Conservation (phyloP, 345 rosid species). For the Heritiera fomes region DNA sequence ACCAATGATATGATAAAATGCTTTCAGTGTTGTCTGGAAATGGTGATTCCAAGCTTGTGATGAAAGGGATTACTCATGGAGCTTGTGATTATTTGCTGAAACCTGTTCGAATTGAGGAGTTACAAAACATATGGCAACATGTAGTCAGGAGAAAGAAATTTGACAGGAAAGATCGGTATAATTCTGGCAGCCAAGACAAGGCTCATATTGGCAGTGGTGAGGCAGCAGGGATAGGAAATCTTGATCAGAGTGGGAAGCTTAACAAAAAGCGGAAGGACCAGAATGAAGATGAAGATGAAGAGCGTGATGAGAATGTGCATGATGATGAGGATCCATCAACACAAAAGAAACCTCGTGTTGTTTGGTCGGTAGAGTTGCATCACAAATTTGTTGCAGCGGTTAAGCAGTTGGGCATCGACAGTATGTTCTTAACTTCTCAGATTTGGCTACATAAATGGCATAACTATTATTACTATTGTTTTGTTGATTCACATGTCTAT, state of each 20-base stretch:
- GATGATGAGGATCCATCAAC: conserved; percentile 60
- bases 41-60: conserved; percentile 78
- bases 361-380: conserved; percentile 83
- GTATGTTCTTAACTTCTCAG: conserved; percentile 46
- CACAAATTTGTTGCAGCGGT: conserved; percentile 74
- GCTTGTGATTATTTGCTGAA: conserved; percentile 92
- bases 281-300: conserved; percentile 72
- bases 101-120: conserved; percentile 88
- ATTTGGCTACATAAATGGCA: not conserved
- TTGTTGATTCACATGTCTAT: not conserved
- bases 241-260: conserved; percentile 56
- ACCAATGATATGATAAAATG: conserved; percentile 3
- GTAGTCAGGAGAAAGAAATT: conserved; percentile 66
- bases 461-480: not conserved
- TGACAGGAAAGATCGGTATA: conserved; percentile 38
- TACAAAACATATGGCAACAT: conserved; percentile 97
- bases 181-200: conserved; percentile 40
- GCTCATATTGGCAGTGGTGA: conserved; percentile 35
- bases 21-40: conserved; percentile 83
- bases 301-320: conserved; percentile 46
- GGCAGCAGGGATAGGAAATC: conserved; percentile 34
- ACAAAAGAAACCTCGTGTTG: conserved; percentile 83
- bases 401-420: conserved; percentile 74
- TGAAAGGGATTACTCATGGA: conserved; percentile 90
- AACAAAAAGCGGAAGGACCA: conserved; percentile 76